These are phyloP conservation scores for Fomitopsis pulvina DNA, from an alignment of 768 basidiomycete genomes.

Conservation along the genomic window DNA sequence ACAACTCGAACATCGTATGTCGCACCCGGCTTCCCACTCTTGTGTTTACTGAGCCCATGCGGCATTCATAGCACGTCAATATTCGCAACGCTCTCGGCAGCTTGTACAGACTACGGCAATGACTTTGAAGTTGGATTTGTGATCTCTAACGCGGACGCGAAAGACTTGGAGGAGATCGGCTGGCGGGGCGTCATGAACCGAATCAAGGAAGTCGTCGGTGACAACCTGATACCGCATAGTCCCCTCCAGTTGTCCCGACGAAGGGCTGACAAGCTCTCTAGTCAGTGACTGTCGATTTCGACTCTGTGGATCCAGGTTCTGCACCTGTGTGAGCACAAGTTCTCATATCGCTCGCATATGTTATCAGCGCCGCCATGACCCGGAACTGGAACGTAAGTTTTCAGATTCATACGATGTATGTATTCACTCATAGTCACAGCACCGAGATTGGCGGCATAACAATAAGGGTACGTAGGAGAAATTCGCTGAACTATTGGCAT, in stretches of 20 bases:
- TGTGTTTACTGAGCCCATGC: neutral
- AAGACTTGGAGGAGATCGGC: slow-evolving; percentile 27
- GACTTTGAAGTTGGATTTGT: slow-evolving; percentile 25
- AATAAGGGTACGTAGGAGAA: slow-evolving; percentile 17
- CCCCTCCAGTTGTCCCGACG: too few relatives aligned
- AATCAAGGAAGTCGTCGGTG: slow-evolving; percentile 25
- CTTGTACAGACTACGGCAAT: slow-evolving; percentile 28
- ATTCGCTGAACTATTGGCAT: neutral
- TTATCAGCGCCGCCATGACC: neutral
- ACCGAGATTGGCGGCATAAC: slow-evolving; percentile 27
- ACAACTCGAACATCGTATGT: slow-evolving; percentile 26
- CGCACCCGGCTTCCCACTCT: neutral
- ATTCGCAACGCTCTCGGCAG: slow-evolving; percentile 23
- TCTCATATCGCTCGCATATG: neutral
- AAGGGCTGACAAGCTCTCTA: neutral
- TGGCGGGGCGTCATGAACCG: slow-evolving; percentile 24
- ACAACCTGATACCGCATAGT: slow-evolving; percentile 21
- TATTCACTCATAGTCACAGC: too few relatives aligned
- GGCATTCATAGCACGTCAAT: slow-evolving; percentile 20
- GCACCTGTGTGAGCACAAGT: slow-evolving; percentile 11
- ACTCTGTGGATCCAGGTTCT: slow-evolving; percentile 12
- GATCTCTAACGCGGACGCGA: slow-evolving; percentile 26
- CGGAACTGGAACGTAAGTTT: slow-evolving; percentile 22
- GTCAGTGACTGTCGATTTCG: slow-evolving; percentile 14
- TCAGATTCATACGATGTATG: slow-evolving; percentile 1